Conservation (phyloP, 1,284 basidiomycete species). For the Irpex lacteus region DNA sequence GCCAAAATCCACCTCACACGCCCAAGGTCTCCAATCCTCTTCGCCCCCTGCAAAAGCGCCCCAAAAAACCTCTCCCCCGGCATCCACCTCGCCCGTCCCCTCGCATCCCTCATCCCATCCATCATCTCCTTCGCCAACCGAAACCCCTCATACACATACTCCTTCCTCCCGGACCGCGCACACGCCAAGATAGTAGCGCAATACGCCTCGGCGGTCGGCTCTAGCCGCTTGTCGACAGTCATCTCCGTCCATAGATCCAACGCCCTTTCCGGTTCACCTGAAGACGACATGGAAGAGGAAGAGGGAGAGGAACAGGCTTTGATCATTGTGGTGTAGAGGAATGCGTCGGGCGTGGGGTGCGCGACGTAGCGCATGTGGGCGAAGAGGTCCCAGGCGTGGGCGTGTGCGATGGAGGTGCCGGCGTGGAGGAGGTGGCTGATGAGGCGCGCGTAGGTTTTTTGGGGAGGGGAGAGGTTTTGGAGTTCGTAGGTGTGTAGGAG, state of each 20-base stretch:
- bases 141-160: conserved; percentile 76
- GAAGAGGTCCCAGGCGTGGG: conserved; percentile 92
- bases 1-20: conserved; percentile 89
- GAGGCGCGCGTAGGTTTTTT: conserved; percentile 61
- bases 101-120: conserved; percentile 65
- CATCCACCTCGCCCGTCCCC: conserved; percentile 50
- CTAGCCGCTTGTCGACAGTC: conserved; percentile 62
- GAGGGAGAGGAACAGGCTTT: conserved; percentile 63
- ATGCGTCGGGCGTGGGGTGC: conserved; percentile 75
- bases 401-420: conserved; percentile 47
- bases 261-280: conserved; percentile 82
- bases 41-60: conserved; percentile 87
- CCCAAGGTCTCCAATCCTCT: conserved; percentile 79
- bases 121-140: conserved; percentile 81
- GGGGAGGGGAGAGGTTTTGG: conserved; percentile 54
- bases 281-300: conserved; percentile 17
- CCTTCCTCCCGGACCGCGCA: conserved; percentile 56
- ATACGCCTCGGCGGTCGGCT: conserved; percentile 73
- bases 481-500: conserved; percentile 67
- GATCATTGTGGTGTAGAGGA: conserved; percentile 87
- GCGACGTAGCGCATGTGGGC: conserved; percentile 95
- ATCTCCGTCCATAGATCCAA: conserved; percentile 94
- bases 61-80: conserved; percentile 76
- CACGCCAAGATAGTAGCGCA: conserved; percentile 82
- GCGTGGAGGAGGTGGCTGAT: conserved; percentile 61